A percentile compares a stretch with the other conserved stretches of the same genome.
These are phyloP conservation scores for Stipa capillata DNA, from an alignment of 176 grass and related monocot genomes.

Conservation along the genomic window DNA sequence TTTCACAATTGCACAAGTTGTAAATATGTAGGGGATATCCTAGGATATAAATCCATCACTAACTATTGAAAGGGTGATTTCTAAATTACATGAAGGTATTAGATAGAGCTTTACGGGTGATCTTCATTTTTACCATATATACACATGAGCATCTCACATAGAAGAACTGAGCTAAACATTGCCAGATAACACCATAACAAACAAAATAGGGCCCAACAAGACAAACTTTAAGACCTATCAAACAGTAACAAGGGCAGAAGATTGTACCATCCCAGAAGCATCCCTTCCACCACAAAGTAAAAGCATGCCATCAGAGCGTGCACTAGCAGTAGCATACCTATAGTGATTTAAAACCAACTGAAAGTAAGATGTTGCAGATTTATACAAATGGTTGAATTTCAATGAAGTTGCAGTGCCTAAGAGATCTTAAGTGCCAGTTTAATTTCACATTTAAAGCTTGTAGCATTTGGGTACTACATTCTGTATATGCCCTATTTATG, in stretches of 20 bases:
- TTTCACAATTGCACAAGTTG: background rate
- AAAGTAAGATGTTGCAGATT: constrained; percentile 10
- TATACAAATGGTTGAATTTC: constrained; percentile 6
- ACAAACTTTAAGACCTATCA: background rate
- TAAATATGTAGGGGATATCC: constrained; percentile 6
- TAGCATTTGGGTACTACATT: background rate
- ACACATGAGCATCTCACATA: background rate
- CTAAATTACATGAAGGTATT: background rate
- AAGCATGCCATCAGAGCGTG: constrained; percentile 96
- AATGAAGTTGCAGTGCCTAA: background rate
- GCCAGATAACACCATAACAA: background rate
- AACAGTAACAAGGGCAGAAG: constrained; percentile 23
- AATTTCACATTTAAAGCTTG: background rate
- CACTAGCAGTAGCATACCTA: constrained; percentile 98
- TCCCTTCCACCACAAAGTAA: constrained; percentile 99
- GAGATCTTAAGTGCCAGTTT: constrained; percentile 8
- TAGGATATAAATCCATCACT: background rate
- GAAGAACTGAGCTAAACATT: constrained; percentile 13
- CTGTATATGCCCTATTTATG: constrained; percentile 1
- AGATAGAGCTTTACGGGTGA: background rate
- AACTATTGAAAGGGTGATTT: background rate
- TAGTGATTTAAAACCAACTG: constrained; percentile 20
- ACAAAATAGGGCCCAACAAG: background rate
- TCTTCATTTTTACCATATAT: constrained; percentile 8
- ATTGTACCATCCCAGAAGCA: constrained; percentile 71